Evolutionary conservation across 2,329 filamentous ascomycete genomes (phyloP).

Genomic region (Hirsutella minnesotensis): DNA sequence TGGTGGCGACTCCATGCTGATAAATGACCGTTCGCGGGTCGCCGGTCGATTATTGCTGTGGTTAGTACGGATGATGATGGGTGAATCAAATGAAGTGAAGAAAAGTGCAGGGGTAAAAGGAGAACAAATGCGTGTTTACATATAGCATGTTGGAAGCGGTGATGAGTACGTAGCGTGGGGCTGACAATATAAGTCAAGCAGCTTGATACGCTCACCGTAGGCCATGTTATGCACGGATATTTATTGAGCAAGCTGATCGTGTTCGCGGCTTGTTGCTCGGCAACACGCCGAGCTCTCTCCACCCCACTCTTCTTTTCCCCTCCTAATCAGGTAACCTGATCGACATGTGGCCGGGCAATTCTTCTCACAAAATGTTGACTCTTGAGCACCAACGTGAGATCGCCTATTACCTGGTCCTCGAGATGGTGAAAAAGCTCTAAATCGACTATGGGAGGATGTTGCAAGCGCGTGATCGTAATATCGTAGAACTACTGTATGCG

Average conservation of each 20-base stretch:
- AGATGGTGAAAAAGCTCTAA: too few relatives aligned
- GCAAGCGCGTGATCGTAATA: too few relatives aligned
- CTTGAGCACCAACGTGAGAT: too few relatives aligned
- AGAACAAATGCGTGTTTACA: conserved; percentile 10
- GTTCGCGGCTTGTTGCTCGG: conserved; percentile 7
- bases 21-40: not conserved
- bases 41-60: not conserved
- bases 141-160: conserved; percentile 1
- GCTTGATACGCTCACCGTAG: not conserved
- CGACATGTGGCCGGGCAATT: too few relatives aligned
- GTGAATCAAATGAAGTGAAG: not conserved
- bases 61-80: conserved; percentile 1
- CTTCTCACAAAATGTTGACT: too few relatives aligned
- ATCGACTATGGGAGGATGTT: too few relatives aligned
- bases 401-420: too few relatives aligned
- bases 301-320: too few relatives aligned
- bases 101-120: conserved; percentile 3
- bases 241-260: not conserved
- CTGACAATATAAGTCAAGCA: too few relatives aligned
- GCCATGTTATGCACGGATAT: not conserved
- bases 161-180: too few relatives aligned
- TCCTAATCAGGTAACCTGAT: too few relatives aligned
- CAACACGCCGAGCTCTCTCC: conserved; percentile 4
- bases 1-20: conserved; percentile 42
- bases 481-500: too few relatives aligned